These are phyloP conservation scores for Draba incana DNA, from an alignment of 345 rosid genomes.

Conservation along the genomic window DNA sequence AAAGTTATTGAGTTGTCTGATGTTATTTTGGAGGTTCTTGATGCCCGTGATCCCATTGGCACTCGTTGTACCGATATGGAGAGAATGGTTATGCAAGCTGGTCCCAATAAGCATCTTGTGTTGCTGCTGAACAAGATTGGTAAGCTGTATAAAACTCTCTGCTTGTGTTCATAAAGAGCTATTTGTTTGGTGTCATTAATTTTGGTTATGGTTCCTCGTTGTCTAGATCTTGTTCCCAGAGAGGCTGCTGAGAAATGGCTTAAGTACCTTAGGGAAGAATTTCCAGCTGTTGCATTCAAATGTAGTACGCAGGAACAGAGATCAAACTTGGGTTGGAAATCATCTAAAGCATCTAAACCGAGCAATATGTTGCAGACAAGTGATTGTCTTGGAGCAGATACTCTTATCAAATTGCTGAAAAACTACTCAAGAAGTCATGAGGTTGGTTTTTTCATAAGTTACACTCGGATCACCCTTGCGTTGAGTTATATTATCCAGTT, in stretches of 20 bases:
- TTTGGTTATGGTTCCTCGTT: slow-evolving; percentile 9
- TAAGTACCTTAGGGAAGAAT: slow-evolving; percentile 86
- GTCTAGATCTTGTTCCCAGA: slow-evolving; percentile 92
- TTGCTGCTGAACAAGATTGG: slow-evolving; percentile 92
- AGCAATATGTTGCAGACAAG: slow-evolving; percentile 80
- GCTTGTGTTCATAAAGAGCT: background rate
- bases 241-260: slow-evolving; percentile 98
- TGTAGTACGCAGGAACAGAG: slow-evolving; percentile 95
- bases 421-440: slow-evolving; percentile 96
- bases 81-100: slow-evolving; percentile 83
- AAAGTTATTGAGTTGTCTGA: slow-evolving; percentile 90
- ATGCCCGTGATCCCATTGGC: slow-evolving; percentile 93
- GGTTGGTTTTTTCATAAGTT: slow-evolving; percentile 43
- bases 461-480: background rate
- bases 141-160: slow-evolving; percentile 34
- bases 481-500: slow-evolving; percentile 13
- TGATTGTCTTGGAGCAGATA: slow-evolving; percentile 98
- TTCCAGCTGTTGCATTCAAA: slow-evolving; percentile 97
- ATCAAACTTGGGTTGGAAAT: slow-evolving; percentile 93
- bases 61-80: slow-evolving; percentile 96
- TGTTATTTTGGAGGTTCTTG: slow-evolving; percentile 94
- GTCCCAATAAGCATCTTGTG: slow-evolving; percentile 81
- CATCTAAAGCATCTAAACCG: slow-evolving; percentile 67
- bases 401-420: slow-evolving; percentile 85
- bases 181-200: background rate